Evolutionary conservation across 2,329 filamentous ascomycete species (phyloP), one percentile per base, ranked within the genome.

Genomic region (Stachybotrys chartarum): DNA sequence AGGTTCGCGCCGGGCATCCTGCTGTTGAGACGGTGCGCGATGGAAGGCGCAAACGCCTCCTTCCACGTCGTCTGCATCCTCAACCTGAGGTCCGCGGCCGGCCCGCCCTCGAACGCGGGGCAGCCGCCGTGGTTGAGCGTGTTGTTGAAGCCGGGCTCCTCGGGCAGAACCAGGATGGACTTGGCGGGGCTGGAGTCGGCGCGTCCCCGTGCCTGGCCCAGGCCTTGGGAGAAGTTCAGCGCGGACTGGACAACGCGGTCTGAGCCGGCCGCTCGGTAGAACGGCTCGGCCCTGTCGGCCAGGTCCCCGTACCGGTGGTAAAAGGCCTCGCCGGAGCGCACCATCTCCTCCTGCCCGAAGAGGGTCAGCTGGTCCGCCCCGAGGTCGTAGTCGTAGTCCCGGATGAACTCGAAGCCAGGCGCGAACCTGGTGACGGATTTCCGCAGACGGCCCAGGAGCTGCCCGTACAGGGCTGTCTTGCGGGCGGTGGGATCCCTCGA

Each of bases 111-210:
- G 62, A 95, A 96, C 0, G 74, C 75, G 3, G 78, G 78, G 70
- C 92, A 97, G 10, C 82, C 76, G 39, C 82, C 81, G 66, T 93
- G 88, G 61, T 86, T 85, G 30, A 97, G 79, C 0, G 90, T 92
- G 71, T 96, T 96, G 74, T 96, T 96, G 61, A 77, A 78, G 1
- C 77, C 81, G 0, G 72, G 59, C 3, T 71, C 78, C 68, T 96
- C 91, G 1, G 85, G 82, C 44, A 96, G 82, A 11, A 87, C 73
- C n/a, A 90, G 68, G 48, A 91, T 80, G 1, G 74, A 63, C 35
- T 81, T 79, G 11, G 45, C 8, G 52, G 81, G 78, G 35, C 75
- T 70, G 18, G 77, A 72, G 11, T 57, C 18, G 59, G 66, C 53
- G 60, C 69, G 47, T 57, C 70, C 61, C 58, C 81, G 68, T 54